Evolutionary conservation across 768 basidiomycete species (phyloP), one percentile per base, ranked within the genome.

Genomic region (Tylopilus rubrobrunneus): DNA sequence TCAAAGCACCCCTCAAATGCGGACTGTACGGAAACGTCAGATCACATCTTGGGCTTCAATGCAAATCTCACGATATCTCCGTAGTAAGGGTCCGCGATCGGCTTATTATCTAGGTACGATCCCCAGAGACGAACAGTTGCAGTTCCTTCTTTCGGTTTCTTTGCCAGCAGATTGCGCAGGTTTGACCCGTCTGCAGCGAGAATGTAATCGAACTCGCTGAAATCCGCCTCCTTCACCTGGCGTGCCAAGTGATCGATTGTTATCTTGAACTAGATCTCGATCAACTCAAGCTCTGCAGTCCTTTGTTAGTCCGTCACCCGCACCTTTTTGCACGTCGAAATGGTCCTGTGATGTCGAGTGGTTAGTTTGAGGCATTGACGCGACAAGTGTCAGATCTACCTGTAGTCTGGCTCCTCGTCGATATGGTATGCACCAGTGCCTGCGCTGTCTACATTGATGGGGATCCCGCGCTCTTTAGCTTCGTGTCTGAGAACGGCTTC

Each of bases 71-170:
- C 84, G 29, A 75, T 72, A 33, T 82, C 81, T 12, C 85, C 88
- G 56, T 90, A 93, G 68, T 93, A 96, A 6, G 94, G 94, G 67
- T 96, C 94, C 11, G 78, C 75, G 56, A 97, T 92, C 17, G 84
- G 76, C 62, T 79, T 79, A 45, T 76, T 73, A 64, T 89, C 87
- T 6, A 84, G 70, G 65, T 86, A 91, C 6, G 87, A 86, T 17
- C 89, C 90, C 84, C 87, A 94, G n/a, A 94, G 76, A 7, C 77
- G 77, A 29, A 93, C 78, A 47, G 78, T 75, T 0, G 89, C 87
- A 4, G 82, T 85, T 17, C 80, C 69, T 57, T 80, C 74, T 61
- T 43, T 31, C 76, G 81, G 79, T 56, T 73, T 72, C 42, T 83
- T 76, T 48, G 77, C 75, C 42, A 81, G 60, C 42, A 93, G 74